A percentile compares a stretch with the other conserved stretches of the same genome.
These are phyloP conservation scores for Hypomontagnella submonticulosa DNA, from an alignment of 495 filamentous ascomycete species.

Conservation along the genomic window DNA sequence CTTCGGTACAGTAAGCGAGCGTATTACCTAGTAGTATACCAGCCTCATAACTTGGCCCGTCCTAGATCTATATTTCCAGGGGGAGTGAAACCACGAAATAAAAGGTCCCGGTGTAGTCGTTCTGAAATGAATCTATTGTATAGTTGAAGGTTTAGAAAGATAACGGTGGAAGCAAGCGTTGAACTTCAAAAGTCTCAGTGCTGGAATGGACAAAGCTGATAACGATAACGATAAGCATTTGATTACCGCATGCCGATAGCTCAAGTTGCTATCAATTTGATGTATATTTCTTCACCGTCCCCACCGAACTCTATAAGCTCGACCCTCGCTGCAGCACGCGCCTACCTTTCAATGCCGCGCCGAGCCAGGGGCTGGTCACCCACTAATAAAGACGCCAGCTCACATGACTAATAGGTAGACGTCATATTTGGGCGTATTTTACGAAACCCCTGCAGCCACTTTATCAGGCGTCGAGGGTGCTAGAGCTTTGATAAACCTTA, in stretches of 20 bases:
- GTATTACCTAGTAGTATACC: too few relatives aligned
- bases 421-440: constrained; percentile 35
- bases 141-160: too few relatives aligned
- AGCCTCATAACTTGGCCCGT: too few relatives aligned
- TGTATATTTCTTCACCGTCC: constrained; percentile 10
- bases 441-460: constrained; percentile 31
- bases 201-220: too few relatives aligned
- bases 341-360: constrained; percentile 31
- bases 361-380: constrained; percentile 11
- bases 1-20: too few relatives aligned
- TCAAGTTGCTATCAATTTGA: too few relatives aligned
- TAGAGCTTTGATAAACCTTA: constrained; percentile 19
- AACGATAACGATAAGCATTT: constrained; percentile 25
- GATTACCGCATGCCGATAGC: constrained; percentile 20
- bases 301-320: constrained; percentile 13
- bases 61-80: too few relatives aligned
- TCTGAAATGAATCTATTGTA: too few relatives aligned
- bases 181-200: too few relatives aligned
- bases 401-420: constrained; percentile 37
- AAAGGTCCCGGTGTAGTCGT: too few relatives aligned
- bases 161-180: too few relatives aligned
- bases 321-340: constrained; percentile 17
- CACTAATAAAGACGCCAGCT: constrained; percentile 31
- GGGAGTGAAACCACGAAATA: too few relatives aligned
- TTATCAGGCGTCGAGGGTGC: constrained; percentile 16